phyloP scores from a whole-genome alignment of 768 basidiomycete species.

The Suillus americanus region DNA sequence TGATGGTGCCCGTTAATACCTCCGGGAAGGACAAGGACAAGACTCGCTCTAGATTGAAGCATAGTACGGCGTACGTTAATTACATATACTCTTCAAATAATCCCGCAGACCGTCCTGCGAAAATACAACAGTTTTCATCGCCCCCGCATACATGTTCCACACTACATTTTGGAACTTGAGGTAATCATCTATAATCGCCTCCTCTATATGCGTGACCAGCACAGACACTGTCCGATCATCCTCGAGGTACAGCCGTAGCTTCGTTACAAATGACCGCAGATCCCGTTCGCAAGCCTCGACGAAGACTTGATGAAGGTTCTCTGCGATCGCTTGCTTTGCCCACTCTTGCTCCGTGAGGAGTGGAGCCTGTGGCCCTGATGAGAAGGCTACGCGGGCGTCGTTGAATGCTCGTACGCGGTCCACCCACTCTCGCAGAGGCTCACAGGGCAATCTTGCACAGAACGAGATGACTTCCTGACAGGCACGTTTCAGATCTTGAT shows the following conservation, averaged over 20 bases:
- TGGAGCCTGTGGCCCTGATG: conserved; percentile 16
- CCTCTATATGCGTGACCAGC: conserved; percentile 73
- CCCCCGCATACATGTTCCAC: conserved; percentile 46
- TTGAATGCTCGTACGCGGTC: conserved; percentile 44
- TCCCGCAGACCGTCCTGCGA: conserved; percentile 39
- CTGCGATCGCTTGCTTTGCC: conserved; percentile 50
- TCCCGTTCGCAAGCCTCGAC: conserved; percentile 52
- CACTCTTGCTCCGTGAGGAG: conserved; percentile 43
- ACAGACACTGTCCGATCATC: conserved; percentile 78
- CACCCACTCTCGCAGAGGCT: conserved; percentile 64
- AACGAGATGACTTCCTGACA: conserved; percentile 83
- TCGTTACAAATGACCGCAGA: conserved; percentile 51
- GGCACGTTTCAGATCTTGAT: conserved; percentile 77
- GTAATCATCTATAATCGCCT: conserved; percentile 75
- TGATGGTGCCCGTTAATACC: too few species aligned
- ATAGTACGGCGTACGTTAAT: conserved; percentile 13
- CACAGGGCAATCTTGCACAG: conserved; percentile 56
- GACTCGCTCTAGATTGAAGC: not conserved
- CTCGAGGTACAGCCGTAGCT: conserved; percentile 76
- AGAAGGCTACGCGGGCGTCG: conserved; percentile 18
- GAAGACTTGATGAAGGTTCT: conserved; percentile 55
- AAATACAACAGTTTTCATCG: conserved; percentile 32
- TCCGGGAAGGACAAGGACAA: not conserved
- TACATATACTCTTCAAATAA: conserved; percentile 38
- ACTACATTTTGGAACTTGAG: conserved; percentile 67